A percentile compares a stretch with the other conserved stretches of the same genome.
These are phyloP conservation scores for Penicillium sp. DNA, from an alignment of 2,329 filamentous ascomycete genomes.

Conservation along the genomic window DNA sequence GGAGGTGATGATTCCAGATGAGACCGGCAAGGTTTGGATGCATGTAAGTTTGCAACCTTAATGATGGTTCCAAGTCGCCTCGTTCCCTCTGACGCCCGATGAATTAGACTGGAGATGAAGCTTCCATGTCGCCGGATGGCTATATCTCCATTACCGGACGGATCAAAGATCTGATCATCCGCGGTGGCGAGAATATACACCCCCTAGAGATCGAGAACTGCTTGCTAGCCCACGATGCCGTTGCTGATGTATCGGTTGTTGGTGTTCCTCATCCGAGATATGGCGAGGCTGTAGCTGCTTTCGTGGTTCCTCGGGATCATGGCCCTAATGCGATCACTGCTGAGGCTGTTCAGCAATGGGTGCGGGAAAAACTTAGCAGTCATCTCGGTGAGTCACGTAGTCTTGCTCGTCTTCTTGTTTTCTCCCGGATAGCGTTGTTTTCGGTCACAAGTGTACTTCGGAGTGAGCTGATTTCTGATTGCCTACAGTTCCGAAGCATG, in stretches of 20 bases:
- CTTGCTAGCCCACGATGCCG: constrained; percentile 65
- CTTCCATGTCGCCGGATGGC: constrained; percentile 73
- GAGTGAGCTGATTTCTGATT: neutral
- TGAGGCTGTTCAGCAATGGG: constrained; percentile 67
- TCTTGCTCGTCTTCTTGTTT: neutral
- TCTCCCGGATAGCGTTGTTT: neutral
- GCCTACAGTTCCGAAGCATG: constrained; percentile 67
- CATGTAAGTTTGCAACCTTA: constrained; percentile 42
- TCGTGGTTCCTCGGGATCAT: constrained; percentile 59
- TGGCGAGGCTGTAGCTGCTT: constrained; percentile 83
- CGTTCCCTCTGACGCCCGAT: neutral
- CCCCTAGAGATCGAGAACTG: constrained; percentile 90
- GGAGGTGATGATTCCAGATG: constrained; percentile 61
- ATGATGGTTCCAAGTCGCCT: neutral
- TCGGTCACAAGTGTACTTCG: neutral
- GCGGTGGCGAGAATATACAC: constrained; percentile 93
- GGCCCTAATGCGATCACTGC: constrained; percentile 44
- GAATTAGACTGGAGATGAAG: constrained; percentile 81
- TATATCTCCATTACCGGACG: constrained; percentile 85
- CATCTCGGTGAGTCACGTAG: constrained; percentile 54
- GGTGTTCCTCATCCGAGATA: constrained; percentile 77
- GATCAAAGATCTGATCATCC: constrained; percentile 94
- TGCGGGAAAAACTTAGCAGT: constrained; percentile 65
- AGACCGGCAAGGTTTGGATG: constrained; percentile 71
- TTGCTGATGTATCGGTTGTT: constrained; percentile 76